These are phyloP conservation scores for Thermochaetoides thermophila DNA, from an alignment of 495 filamentous ascomycete genomes.

Conservation along the genomic window DNA sequence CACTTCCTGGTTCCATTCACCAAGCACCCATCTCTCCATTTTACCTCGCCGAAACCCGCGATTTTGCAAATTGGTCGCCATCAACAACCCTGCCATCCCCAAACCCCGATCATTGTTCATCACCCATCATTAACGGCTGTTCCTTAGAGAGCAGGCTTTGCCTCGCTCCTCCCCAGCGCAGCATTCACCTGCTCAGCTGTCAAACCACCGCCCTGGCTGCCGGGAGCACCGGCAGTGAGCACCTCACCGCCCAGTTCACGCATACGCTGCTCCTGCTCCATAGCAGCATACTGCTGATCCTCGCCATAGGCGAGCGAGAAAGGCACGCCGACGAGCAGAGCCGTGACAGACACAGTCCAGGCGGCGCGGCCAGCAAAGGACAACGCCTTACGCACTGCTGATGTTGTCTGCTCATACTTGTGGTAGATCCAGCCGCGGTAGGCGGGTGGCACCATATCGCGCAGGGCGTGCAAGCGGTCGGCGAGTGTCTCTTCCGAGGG, in stretches of 20 bases:
- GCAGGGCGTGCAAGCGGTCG: slow-evolving; percentile 72
- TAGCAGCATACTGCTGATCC: slow-evolving; percentile 88
- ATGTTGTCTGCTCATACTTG: slow-evolving; percentile 39
- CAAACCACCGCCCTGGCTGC: not conserved
- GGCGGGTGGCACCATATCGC: slow-evolving; percentile 80
- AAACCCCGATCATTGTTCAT: not conserved
- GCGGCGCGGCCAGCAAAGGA: slow-evolving; percentile 64
- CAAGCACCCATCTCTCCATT: too few species aligned
- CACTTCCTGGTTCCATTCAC: too few species aligned
- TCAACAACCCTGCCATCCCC: too few species aligned
- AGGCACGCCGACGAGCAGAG: slow-evolving; percentile 79
- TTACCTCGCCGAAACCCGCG: too few species aligned
- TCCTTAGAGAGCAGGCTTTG: slow-evolving; percentile 5
- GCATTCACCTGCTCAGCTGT: slow-evolving; percentile 1
- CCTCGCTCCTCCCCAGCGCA: slow-evolving; percentile 3
- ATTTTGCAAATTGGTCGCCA: too few species aligned
- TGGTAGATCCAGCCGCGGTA: slow-evolving; percentile 53
- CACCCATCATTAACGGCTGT: not conserved
- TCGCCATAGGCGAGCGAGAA: slow-evolving; percentile 86
- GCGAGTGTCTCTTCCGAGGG: slow-evolving; percentile 46
- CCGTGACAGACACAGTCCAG: slow-evolving; percentile 77
- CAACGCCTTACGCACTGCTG: slow-evolving; percentile 44
- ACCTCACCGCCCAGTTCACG: slow-evolving; percentile 51
- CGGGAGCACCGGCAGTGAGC: slow-evolving; percentile 15
- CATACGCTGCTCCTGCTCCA: slow-evolving; percentile 95